phyloP scores from a whole-genome alignment of 345 rosid genomes.

The Lepidium aucheri region DNA sequence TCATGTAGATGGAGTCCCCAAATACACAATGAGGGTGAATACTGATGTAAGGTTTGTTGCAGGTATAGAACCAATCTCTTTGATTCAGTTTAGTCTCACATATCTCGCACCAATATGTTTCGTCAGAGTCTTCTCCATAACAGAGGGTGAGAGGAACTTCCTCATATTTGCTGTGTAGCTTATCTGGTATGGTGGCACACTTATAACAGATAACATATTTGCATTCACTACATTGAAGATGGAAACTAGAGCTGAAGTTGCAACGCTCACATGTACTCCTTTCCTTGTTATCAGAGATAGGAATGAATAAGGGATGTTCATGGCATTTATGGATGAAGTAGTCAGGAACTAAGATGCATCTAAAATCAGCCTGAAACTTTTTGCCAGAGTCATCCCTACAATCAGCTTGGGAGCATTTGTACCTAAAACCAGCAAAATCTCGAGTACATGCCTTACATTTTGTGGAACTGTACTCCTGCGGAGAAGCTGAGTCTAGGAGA shows the following conservation, averaged over 20 bases:
- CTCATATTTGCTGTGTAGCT: background rate
- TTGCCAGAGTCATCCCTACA: background rate
- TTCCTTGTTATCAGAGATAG: background rate
- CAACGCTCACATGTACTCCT: background rate
- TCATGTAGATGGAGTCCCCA: background rate
- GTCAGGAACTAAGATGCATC: background rate
- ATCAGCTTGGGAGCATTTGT: background rate
- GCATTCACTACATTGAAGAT: background rate
- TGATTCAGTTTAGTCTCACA: background rate
- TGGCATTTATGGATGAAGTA: background rate
- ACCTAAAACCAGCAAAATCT: background rate
- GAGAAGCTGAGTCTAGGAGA: background rate
- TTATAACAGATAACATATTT: background rate
- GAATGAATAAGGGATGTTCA: slow-evolving; percentile 2
- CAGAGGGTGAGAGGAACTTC: background rate
- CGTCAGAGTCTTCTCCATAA: background rate
- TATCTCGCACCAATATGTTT: background rate
- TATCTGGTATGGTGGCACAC: background rate
- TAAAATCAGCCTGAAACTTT: background rate
- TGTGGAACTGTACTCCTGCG: background rate
- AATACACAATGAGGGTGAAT: background rate
- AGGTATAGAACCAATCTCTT: background rate
- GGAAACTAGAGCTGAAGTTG: background rate
- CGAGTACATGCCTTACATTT: background rate
- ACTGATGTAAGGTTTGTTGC: background rate